Evolutionary conservation across 2,329 filamentous ascomycete genomes (phyloP), one percentile per base, ranked within the genome.

Genomic region (Botrytis squamosa): DNA sequence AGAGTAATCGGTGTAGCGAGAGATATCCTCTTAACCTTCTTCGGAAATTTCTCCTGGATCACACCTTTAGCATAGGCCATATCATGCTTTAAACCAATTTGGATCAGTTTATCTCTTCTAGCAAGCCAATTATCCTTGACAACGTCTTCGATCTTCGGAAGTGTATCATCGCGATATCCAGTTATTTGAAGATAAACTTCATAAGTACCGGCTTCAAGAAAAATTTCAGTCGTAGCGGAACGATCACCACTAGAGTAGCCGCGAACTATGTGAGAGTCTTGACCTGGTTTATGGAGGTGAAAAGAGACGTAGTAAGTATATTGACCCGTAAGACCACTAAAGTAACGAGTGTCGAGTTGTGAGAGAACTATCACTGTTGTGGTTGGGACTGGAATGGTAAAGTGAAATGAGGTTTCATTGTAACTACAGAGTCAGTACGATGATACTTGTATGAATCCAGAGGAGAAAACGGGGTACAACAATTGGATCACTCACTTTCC

Each of bases 301-400:
- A 82, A 82, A 38, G 78, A 81, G 84, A 88, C 76, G 25, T 80
- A 75, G 73, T 84, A 85, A 9, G 55, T 57, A 75, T 90, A 90
- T 78, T 89, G 86, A 6, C 89, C 89, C 22, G 86, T 82, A 0
- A 90, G 84, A 7, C 88, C 89, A 75, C 85, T 85, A 78, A 89
- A 91, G 78, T 90, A 91, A 29, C 88, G 84, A 38, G 84, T 82
- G 77, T 91, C 88, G 38, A 91, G 86, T 80, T 75, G 55, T 2
- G 88, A 88, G 3, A 90, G 83, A 0, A 88, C 86, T 8, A 90
- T 80, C 20, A 90, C 85, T 2, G 90, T 82, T 0, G 87, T 86
- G 0, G 87, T 87, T 18, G 86, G 82, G 64, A 86, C 83, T 20
- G 85, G 84, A 5, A 90, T 80, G 60, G 83, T 85, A 79, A 90